Evolutionary conservation across 108 stramenopile species (phyloP).

Genomic region (Aurantiochytrium sp.): DNA sequence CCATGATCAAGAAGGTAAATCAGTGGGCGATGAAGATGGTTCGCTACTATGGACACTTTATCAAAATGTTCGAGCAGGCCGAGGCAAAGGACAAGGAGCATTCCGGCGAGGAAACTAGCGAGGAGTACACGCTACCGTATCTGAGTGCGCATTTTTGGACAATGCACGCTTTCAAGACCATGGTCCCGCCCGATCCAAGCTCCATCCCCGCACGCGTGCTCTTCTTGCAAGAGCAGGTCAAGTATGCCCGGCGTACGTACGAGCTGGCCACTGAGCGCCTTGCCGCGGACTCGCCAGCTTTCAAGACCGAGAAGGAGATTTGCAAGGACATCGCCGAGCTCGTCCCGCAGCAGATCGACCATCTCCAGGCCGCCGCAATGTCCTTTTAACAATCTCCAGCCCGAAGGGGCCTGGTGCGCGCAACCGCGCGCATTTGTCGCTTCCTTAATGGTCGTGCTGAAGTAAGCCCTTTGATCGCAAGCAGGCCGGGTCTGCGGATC

Average conservation of each 20-base stretch:
- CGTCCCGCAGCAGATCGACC: background rate
- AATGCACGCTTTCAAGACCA: background rate
- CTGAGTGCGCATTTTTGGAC: background rate
- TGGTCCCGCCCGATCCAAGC: background rate
- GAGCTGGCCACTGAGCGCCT: background rate
- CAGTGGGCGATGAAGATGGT: background rate
- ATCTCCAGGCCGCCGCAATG: background rate
- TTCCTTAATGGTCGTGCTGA: no score
- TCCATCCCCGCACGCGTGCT: background rate
- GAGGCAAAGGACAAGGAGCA: background rate
- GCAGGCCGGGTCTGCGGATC: no score
- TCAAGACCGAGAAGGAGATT: background rate
- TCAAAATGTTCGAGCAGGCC: background rate
- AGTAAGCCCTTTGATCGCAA: no score
- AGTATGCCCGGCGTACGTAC: background rate
- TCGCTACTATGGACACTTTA: background rate
- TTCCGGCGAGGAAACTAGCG: background rate
- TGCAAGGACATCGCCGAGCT: constrained; percentile 4
- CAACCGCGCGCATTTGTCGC: no score
- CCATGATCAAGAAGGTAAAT: background rate
- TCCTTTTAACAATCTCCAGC: no score
- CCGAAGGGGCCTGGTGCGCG: no score
- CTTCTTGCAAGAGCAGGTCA: background rate
- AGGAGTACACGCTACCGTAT: background rate
- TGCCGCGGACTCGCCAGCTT: background rate